These are phyloP conservation scores for Balamuthia mandrillaris DNA, from an alignment of 208 protist species.

Conservation along the genomic window DNA sequence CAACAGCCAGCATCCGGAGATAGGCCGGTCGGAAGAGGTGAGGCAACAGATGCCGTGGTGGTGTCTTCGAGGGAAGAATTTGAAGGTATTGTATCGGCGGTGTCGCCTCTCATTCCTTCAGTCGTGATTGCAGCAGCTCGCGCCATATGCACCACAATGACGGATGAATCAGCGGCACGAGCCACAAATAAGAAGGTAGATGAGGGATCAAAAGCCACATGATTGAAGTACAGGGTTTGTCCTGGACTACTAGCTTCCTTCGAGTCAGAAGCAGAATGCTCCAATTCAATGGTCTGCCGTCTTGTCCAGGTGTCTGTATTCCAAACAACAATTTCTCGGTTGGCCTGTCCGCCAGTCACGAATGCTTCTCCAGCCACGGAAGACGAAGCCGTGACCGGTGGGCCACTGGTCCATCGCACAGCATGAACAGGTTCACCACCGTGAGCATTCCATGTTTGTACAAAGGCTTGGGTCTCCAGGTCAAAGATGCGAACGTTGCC, in stretches of 20 bases:
- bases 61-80: too few species aligned
- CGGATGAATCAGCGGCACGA: background rate
- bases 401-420: background rate
- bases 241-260: background rate
- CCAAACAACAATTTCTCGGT: background rate
- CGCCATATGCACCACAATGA: constrained; percentile 28
- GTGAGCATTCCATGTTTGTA: background rate
- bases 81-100: too few species aligned
- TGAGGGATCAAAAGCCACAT: constrained; percentile 6
- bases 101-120: too few species aligned
- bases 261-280: background rate
- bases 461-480: background rate
- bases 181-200: constrained; percentile 20
- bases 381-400: background rate
- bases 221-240: constrained; percentile 18
- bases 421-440: background rate
- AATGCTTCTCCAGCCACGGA: background rate
- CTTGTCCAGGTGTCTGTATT: background rate
- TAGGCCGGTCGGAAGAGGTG: too few species aligned
- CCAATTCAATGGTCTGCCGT: constrained; percentile 19
- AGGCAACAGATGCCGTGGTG: too few species aligned
- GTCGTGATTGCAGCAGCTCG: too few species aligned
- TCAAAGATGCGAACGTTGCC: background rate
- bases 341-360: background rate
- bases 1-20: too few species aligned